Evolutionary conservation across 768 basidiomycete genomes (phyloP), one percentile per base, ranked within the genome.

Genomic region (Suillus plorans): DNA sequence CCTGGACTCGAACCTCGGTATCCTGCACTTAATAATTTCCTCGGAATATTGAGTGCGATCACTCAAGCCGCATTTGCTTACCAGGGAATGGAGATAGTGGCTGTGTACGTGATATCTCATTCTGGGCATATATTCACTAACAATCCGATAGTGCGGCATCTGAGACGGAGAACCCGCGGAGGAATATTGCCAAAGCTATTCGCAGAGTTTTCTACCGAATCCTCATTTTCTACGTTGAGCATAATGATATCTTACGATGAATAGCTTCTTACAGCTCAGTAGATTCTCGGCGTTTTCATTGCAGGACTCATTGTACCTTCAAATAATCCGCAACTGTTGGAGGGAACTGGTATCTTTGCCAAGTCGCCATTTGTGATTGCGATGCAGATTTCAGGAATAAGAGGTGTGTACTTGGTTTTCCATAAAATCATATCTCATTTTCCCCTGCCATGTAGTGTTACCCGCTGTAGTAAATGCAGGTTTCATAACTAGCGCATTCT

Each of bases 281-380:
- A 88, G 85, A 81, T 92, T 65, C 78, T 90, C 58, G 91, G 90
- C 36, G 80, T 91, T 64, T 76, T 89, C 66, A 78, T 88, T 66
- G 84, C 89, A 52, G 91, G 91, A 63, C 86, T 94, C 86, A 81
- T 93, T 60, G 90, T 95, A 45, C 84, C 89, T 0, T 89, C 82
- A 71, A 78, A 86, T 69, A 85, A 92, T 70, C 67, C 71, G 0
- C 70, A 74, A 13, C 78, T 91, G 53, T 79, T 89, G 58, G 31
- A 1, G 31, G 16, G 60, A 14, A 39, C 80, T 34, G 85, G 86
- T 59, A 91, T 84, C 53, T 90, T 90, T 14, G 85, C 89, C 0
- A 70, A 87, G 61, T 92, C 90, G 1, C 92, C 93, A 7, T 95
- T 90, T 76, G 92, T 94, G 64, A 89, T 94, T 66, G 92, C 91